Evolutionary conservation across 2,329 filamentous ascomycete species (phyloP).

Genomic region (Botrytis porri): DNA sequence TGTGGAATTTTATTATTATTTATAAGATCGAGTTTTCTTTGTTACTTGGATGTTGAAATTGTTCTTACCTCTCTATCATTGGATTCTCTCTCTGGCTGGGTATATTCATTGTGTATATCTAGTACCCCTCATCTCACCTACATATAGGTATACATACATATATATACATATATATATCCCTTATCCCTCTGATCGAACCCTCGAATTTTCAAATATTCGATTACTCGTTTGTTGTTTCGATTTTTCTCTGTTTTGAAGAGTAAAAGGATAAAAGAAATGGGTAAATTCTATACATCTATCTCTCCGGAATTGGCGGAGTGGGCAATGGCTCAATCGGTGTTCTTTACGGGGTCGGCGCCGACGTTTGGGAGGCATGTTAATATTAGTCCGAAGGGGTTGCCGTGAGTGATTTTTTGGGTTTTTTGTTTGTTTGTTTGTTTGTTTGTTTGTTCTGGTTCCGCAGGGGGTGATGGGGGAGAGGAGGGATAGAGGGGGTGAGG

Average conservation of each 20-base stretch:
- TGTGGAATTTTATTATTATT: no score
- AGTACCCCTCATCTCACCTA: not conserved
- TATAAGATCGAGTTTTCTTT: no score
- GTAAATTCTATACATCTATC: constrained; percentile 48
- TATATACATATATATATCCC: not conserved
- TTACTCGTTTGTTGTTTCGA: no score
- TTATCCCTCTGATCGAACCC: not conserved
- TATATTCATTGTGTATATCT: not conserved
- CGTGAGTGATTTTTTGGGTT: constrained; percentile 30
- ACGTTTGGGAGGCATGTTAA: constrained; percentile 69
- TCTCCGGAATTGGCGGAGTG: constrained; percentile 56
- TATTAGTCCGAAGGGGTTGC: constrained; percentile 72
- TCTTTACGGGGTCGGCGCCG: constrained; percentile 73
- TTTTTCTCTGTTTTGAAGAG: no score
- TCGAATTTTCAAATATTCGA: not conserved
- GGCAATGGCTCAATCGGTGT: constrained; percentile 66
- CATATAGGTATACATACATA: not conserved
- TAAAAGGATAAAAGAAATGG: no score
- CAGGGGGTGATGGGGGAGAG: not conserved
- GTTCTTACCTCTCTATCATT: not conserved
- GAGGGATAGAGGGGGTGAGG: not conserved
- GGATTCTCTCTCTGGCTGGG: not conserved
- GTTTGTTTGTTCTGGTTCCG: no score
- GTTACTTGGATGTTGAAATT: not conserved
- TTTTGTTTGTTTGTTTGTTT: not conserved